Conservation (phyloP, 768 basidiomycete species). For the Aureoboletus auriporus region DNA sequence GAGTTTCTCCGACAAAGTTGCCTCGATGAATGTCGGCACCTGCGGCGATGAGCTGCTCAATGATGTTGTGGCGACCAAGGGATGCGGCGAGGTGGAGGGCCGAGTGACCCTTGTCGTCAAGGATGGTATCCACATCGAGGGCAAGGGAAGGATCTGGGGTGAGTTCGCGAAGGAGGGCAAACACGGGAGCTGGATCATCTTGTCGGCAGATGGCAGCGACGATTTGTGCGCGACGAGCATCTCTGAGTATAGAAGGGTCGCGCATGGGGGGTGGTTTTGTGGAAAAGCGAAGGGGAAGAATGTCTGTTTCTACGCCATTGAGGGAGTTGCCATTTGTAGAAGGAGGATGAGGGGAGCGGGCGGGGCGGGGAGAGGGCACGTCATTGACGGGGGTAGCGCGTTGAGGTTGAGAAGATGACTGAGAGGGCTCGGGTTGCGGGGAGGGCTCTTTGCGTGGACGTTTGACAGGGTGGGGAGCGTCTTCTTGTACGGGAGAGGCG, state of each 20-base stretch:
- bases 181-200: conserved; percentile 60
- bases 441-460: conserved; percentile 57
- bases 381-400: conserved; percentile 30
- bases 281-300: conserved; percentile 57
- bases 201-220: conserved; percentile 63
- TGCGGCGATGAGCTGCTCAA: conserved; percentile 63
- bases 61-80: conserved; percentile 63
- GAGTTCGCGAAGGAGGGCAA: conserved; percentile 65
- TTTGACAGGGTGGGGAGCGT: conserved; percentile 68
- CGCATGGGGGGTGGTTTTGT: conserved; percentile 57
- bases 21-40: conserved; percentile 91
- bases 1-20: conserved; percentile 91
- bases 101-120: conserved; percentile 94
- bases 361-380: conserved; percentile 34
- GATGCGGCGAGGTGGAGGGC: conserved; percentile 92
- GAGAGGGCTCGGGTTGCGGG: conserved; percentile 32
- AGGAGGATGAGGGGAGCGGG: conserved; percentile 46
- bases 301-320: conserved; percentile 40
- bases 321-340: conserved; percentile 42
- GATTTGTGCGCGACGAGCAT: conserved; percentile 56
- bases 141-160: conserved; percentile 37
- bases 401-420: conserved; percentile 20
- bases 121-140: conserved; percentile 70
- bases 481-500: conserved; percentile 47
- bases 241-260: conserved; percentile 49